phyloP scores from a whole-genome alignment of 345 rosid species.

The Viola odorata region DNA sequence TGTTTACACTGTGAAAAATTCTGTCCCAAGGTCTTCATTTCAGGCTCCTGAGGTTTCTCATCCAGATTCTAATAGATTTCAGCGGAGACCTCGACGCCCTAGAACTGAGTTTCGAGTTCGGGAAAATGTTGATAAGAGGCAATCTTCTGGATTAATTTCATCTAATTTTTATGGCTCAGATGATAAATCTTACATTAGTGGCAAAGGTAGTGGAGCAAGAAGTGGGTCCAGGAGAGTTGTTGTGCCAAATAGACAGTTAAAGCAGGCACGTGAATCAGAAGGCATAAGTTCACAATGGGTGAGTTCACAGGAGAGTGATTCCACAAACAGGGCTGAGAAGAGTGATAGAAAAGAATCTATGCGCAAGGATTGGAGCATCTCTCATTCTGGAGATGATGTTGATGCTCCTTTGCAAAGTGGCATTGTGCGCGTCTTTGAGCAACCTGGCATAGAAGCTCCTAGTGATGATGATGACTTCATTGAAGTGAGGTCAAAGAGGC shows the following conservation, averaged over 20 bases:
- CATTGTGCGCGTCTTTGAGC: constrained; percentile 66
- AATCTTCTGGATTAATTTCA: constrained; percentile 22
- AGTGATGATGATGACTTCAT: constrained; percentile 95
- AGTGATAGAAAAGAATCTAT: constrained; percentile 43
- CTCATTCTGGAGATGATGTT: constrained; percentile 44
- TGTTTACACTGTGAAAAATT: constrained; percentile 42
- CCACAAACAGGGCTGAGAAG: constrained; percentile 42
- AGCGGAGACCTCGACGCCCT: constrained; percentile 53
- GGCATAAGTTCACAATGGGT: constrained; percentile 29
- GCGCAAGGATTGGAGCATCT: constrained; percentile 34
- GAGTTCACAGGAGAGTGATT: constrained; percentile 34
- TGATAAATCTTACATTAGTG: constrained; percentile 44
- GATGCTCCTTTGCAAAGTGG: constrained; percentile 84
- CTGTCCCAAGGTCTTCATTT: constrained; percentile 44
- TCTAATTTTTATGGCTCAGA: constrained; percentile 36
- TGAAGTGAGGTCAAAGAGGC: constrained; percentile 97
- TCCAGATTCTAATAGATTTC: constrained; percentile 53
- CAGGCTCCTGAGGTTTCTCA: constrained; percentile 45
- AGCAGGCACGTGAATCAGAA: constrained; percentile 48
- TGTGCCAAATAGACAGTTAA: constrained; percentile 47
- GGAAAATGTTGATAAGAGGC: constrained; percentile 47
- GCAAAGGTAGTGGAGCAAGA: constrained; percentile 38
- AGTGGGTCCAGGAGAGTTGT: constrained; percentile 46
- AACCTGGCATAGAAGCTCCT: constrained; percentile 87
- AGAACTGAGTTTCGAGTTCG: constrained; percentile 74